Conservation (phyloP, 2,329 filamentous ascomycete genomes). For the Fusarium stilboides region DNA sequence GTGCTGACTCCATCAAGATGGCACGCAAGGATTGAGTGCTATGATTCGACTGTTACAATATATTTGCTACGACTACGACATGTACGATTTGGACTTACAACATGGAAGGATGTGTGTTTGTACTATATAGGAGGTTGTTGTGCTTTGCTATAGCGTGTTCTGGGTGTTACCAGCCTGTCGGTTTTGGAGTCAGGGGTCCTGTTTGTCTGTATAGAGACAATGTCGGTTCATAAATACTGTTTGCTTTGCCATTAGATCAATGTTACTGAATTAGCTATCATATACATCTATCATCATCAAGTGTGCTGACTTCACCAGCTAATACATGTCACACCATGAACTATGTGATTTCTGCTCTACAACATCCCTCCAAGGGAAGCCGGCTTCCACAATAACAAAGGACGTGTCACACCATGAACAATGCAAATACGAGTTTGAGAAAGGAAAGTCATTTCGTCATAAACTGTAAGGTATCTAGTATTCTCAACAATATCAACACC, state of each 20-base stretch:
- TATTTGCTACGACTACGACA: background rate
- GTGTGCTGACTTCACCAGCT: too few relatives aligned
- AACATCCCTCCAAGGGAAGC: too few relatives aligned
- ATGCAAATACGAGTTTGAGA: background rate
- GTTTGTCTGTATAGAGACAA: background rate
- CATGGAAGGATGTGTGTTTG: background rate
- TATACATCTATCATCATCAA: background rate
- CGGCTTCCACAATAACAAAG: too few relatives aligned
- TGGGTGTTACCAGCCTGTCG: background rate
- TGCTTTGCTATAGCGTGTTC: constrained; percentile 20
- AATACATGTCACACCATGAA: too few relatives aligned
- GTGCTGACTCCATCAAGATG: constrained; percentile 66
- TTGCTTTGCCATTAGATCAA: background rate
- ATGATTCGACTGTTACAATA: background rate
- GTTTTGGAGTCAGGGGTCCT: background rate
- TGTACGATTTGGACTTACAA: background rate
- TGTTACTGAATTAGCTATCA: background rate
- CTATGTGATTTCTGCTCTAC: too few relatives aligned
- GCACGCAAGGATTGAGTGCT: constrained; percentile 42
- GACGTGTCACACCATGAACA: too few relatives aligned
- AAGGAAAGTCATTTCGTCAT: background rate
- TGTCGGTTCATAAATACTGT: background rate
- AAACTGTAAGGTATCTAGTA: constrained; percentile 19
- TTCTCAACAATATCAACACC: constrained; percentile 21
- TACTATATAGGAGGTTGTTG: constrained; percentile 1